Percentiles rank a stretch among this genome's conserved stretches.
These are phyloP conservation scores for Plasmopara halstedii DNA, from an alignment of 352 stramenopile species.

Conservation along the genomic window DNA sequence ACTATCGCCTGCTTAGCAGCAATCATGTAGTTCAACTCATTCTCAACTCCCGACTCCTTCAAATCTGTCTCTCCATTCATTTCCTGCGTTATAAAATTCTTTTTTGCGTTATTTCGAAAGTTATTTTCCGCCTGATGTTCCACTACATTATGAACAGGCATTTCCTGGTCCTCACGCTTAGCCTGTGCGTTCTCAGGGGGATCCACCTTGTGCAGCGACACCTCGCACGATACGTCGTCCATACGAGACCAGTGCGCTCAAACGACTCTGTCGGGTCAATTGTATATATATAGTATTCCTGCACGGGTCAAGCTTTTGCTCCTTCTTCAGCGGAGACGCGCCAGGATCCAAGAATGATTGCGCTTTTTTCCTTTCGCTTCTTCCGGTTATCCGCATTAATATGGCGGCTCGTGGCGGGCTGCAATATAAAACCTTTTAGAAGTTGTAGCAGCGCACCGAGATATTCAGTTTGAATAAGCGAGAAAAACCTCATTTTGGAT, in stretches of 20 bases:
- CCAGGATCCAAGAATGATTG: slow-evolving; percentile 24
- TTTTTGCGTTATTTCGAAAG: background rate
- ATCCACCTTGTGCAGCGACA: slow-evolving; percentile 2
- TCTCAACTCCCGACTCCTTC: background rate
- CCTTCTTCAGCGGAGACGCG: slow-evolving; percentile 7
- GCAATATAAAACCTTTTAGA: slow-evolving; percentile 11
- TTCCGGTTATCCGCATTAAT: slow-evolving; percentile 28
- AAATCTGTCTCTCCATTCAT: background rate
- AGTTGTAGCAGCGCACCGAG: slow-evolving; percentile 6
- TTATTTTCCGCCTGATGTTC: background rate
- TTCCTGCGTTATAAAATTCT: slow-evolving; percentile 1
- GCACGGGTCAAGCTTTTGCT: slow-evolving; percentile 7
- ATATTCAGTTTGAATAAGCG: background rate
- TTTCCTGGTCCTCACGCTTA: background rate
- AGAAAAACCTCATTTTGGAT: slow-evolving; percentile 19
- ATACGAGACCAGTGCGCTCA: slow-evolving; percentile 2
- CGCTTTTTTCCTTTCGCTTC: slow-evolving; percentile 21
- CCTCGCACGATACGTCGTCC: slow-evolving; percentile 15
- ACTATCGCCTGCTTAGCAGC: background rate
- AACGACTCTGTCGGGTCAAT: background rate
- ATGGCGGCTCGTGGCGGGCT: slow-evolving; percentile 8
- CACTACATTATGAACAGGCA: slow-evolving; percentile 1
- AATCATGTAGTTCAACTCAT: background rate
- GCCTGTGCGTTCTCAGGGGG: background rate
- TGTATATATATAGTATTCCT: background rate